Evolutionary conservation across 768 basidiomycete genomes (phyloP).

Genomic region (Galerina sulciceps): DNA sequence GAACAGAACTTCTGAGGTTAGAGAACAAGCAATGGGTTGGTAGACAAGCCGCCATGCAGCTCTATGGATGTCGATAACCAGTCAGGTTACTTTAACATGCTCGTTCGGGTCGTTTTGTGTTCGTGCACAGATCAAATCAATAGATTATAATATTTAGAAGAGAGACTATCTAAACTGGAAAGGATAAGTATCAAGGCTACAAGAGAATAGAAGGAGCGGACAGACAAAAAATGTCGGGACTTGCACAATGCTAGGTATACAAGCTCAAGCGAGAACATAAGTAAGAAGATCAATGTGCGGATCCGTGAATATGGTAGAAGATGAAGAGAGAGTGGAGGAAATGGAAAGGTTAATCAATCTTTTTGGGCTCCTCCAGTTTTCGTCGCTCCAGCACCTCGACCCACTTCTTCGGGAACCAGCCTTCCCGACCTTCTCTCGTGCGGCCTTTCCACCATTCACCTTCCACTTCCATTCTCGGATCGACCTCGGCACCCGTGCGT

Average conservation of each 20-base stretch:
- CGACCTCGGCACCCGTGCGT: slow-evolving; percentile 66
- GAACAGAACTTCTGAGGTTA: too few relatives aligned
- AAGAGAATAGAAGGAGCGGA: too few relatives aligned
- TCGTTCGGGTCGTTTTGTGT: too few relatives aligned
- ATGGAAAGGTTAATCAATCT: slow-evolving; percentile 17
- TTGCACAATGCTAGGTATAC: background rate
- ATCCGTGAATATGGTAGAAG: background rate
- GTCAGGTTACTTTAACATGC: too few relatives aligned
- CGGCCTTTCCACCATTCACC: slow-evolving; percentile 96
- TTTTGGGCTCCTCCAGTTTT: slow-evolving; percentile 33
- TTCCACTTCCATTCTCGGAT: slow-evolving; percentile 63
- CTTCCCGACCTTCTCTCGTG: slow-evolving; percentile 87
- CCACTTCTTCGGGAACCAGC: slow-evolving; percentile 95
- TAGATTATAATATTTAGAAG: too few relatives aligned
- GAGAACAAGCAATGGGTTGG: too few relatives aligned
- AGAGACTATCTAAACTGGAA: too few relatives aligned
- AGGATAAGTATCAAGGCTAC: too few relatives aligned
- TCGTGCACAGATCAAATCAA: too few relatives aligned
- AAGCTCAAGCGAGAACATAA: background rate
- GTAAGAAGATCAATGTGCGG: background rate
- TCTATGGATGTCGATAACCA: too few relatives aligned
- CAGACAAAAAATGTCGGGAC: background rate
- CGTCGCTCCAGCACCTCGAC: slow-evolving; percentile 65
- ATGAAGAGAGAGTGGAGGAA: background rate
- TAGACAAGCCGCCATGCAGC: too few relatives aligned